These are phyloP conservation scores for Dorcoceras hygrometricum DNA, from an alignment of 257 asterid species.

Conservation along the genomic window DNA sequence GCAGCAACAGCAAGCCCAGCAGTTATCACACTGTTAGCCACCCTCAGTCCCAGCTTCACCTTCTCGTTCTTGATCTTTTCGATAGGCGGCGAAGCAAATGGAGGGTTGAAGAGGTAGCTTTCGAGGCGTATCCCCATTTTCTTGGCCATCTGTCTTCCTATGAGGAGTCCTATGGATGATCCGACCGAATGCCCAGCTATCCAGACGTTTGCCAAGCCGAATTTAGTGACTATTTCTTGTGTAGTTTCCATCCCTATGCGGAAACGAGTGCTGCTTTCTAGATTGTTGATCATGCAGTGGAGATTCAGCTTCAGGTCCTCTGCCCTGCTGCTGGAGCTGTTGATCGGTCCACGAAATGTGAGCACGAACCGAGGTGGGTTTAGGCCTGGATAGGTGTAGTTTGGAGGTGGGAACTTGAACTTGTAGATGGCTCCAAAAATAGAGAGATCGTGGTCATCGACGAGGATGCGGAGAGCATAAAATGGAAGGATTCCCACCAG, in stretches of 20 bases:
- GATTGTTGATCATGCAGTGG: conserved; percentile 40
- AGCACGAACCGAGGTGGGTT: conserved; percentile 54
- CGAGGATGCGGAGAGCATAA: conserved; percentile 38
- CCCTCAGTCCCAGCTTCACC: conserved; percentile 48
- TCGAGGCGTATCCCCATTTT: conserved; percentile 40
- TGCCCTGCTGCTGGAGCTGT: conserved; percentile 35
- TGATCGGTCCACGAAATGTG: conserved; percentile 67
- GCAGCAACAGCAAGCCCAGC: conserved; percentile 61
- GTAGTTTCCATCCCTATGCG: conserved; percentile 35
- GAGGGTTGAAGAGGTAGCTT: conserved; percentile 72
- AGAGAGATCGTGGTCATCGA: conserved; percentile 56
- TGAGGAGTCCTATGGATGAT: conserved; percentile 55
- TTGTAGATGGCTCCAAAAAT: conserved; percentile 57
- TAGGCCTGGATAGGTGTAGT: conserved; percentile 22
- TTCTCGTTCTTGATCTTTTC: conserved; percentile 44
- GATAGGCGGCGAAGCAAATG: conserved; percentile 61
- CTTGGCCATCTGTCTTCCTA: conserved; percentile 49
- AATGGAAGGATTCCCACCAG: conserved; percentile 73
- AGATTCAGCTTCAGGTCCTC: conserved; percentile 62
- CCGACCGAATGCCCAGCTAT: conserved; percentile 78
- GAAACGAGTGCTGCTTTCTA: conserved; percentile 46
- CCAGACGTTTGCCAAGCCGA: conserved; percentile 47
- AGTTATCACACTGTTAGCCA: conserved; percentile 47
- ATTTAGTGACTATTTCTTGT: conserved; percentile 14
- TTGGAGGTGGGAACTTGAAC: conserved; percentile 26